A percentile compares a stretch with the other conserved stretches of the same genome.
phyloP scores from a whole-genome alignment of 140 eudicot species.

The Cichorium intybus region DNA sequence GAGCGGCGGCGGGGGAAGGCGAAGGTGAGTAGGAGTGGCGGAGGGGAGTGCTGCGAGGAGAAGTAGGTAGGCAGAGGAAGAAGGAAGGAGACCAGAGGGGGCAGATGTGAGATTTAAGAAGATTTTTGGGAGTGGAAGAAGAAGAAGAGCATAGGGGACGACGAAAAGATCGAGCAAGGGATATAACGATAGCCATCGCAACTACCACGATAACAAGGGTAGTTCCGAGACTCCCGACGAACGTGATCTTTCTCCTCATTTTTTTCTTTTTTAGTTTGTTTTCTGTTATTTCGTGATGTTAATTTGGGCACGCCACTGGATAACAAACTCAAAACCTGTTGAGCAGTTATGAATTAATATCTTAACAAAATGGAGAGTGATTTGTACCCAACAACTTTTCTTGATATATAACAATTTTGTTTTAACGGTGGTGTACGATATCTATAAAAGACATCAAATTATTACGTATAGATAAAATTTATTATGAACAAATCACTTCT shows the following conservation, averaged over 20 bases:
- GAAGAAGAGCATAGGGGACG: slow-evolving; percentile 6
- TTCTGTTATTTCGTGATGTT: background rate
- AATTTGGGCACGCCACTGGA: background rate
- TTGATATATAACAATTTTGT: too few relatives aligned
- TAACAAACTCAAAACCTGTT: background rate
- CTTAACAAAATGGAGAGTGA: background rate
- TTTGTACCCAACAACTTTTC: too few relatives aligned
- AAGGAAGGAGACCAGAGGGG: slow-evolving; percentile 89
- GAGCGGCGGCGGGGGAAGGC: slow-evolving; percentile 10
- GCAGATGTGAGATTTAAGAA: slow-evolving; percentile 63
- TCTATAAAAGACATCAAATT: too few relatives aligned
- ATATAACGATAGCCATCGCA: slow-evolving; percentile 34
- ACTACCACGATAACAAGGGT: slow-evolving; percentile 25
- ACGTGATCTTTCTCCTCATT: slow-evolving; percentile 26
- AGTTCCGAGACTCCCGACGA: slow-evolving; percentile 21
- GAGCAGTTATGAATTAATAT: background rate
- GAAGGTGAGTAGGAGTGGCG: slow-evolving; percentile 35
- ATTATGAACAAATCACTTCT: too few relatives aligned
- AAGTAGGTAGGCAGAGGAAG: slow-evolving; percentile 48
- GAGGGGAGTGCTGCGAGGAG: slow-evolving; percentile 30
- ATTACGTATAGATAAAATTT: too few relatives aligned
- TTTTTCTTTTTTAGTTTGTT: slow-evolving; percentile 1
- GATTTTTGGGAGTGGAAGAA: slow-evolving; percentile 30
- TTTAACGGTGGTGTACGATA: too few relatives aligned
- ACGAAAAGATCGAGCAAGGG: slow-evolving; percentile 29